Percentiles rank a stretch among this genome's conserved stretches.
phyloP scores from a whole-genome alignment of 164 flowering plant species.

The Stephania japonica region DNA sequence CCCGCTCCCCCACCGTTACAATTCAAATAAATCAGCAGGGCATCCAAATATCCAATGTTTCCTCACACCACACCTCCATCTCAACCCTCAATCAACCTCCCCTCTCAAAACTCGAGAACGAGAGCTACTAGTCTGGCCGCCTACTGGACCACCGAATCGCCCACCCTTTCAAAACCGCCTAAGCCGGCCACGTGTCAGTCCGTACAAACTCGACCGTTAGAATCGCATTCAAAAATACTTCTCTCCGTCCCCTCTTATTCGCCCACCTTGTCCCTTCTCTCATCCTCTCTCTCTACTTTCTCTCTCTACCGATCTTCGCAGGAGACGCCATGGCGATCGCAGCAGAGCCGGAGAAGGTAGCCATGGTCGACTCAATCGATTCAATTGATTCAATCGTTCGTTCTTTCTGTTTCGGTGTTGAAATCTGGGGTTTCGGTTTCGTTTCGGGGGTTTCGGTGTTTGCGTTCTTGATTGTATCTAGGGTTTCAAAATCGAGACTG shows the following conservation, averaged over 20 bases:
- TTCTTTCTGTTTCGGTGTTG: background rate
- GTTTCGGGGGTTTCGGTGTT: background rate
- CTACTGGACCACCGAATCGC: background rate
- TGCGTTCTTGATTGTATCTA: background rate
- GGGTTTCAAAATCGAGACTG: background rate
- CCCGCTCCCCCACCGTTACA: background rate
- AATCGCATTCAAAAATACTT: background rate
- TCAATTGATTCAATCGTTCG: background rate
- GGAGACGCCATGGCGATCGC: conserved; percentile 47
- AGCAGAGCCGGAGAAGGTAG: conserved; percentile 60
- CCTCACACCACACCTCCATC: background rate
- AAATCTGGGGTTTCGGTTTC: conserved; percentile 13
- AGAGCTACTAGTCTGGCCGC: background rate
- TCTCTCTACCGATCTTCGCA: background rate
- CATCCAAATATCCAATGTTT: background rate
- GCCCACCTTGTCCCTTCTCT: background rate
- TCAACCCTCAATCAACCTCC: no score
- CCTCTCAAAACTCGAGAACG: background rate
- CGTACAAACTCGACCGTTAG: conserved; percentile 15
- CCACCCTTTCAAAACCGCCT: background rate
- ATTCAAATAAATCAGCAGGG: no score
- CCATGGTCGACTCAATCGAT: background rate
- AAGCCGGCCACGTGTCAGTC: background rate
- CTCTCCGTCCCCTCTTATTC: background rate
- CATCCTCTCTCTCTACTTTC: background rate